Conservation (phyloP, 441 rosid species). For the Adansonia gregorii region DNA sequence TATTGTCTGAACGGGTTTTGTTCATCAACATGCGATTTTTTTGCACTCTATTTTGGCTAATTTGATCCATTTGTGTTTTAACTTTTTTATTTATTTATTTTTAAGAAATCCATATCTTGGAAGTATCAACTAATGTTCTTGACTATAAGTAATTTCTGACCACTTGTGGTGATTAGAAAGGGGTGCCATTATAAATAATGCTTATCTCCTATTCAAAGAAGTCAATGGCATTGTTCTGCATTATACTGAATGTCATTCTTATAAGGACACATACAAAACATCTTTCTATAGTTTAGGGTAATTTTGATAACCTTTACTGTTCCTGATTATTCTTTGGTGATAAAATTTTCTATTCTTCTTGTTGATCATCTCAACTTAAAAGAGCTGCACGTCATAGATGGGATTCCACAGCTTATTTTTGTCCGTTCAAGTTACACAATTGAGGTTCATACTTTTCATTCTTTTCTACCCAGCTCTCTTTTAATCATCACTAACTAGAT, state of each 20-base stretch:
- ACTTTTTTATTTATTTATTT: background rate
- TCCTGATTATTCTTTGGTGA: constrained; percentile 14
- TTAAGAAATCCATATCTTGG: background rate
- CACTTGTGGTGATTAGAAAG: background rate
- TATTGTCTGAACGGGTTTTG: background rate
- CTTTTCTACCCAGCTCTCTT: constrained; percentile 6
- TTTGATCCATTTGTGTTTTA: background rate
- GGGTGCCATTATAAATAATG: background rate
- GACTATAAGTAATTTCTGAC: background rate
- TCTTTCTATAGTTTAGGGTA: background rate
- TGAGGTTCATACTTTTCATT: constrained; percentile 55
- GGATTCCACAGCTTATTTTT: constrained; percentile 89
- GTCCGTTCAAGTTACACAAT: constrained; percentile 84
- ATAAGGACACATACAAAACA: background rate
- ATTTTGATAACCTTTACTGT: background rate
- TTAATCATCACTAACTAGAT: background rate
- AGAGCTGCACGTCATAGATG: constrained; percentile 96
- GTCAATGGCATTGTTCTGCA: background rate
- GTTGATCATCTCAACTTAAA: constrained; percentile 33
- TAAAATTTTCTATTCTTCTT: constrained; percentile 21
- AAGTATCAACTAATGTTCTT: background rate
- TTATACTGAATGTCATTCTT: background rate
- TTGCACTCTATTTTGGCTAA: background rate
- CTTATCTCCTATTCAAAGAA: background rate
- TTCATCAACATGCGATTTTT: background rate